Base-by-base conservation (phyloP, 768 basidiomycete genomes). In the Mycena maculata region DNA sequence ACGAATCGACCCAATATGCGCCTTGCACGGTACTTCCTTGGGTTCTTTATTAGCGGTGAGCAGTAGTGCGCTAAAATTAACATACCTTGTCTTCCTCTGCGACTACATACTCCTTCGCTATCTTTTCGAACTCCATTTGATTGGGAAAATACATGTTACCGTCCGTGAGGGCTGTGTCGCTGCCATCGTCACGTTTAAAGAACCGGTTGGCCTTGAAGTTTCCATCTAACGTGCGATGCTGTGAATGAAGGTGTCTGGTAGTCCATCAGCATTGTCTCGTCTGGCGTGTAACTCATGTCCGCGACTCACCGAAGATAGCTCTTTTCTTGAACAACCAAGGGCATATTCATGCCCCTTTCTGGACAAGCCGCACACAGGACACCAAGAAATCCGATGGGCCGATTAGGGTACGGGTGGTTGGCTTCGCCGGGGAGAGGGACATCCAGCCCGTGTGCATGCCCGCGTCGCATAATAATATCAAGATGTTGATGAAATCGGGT, bases 101-200 rank as follows among this genome's bases (percentile, higher is more conserved):
- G 39, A 65, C 18, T 5, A 67, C 42, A 22, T 54, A 49, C n/a
- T 12, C 3, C 28, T 60, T 49, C 8, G 25, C 27, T 15, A 67
- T 39, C 15, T 9, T 27, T 0, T 47, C 38, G 36, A 53, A 67
- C 59, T 47, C 52, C 4, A 20, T 23, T 56, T 67, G 57, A 9
- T 18, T 44, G 2, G 65, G 65, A 41, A 65, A 60, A 45, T 60
- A 66, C 65, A 66, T 66, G n/a, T 23, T 28, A 15, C 65, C 65
- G 42, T 66, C 65, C 11, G 65, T 66, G 1, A 66, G 52, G 23
- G 48, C 30, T 33, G 15, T 31, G 18, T 66, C 57, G 41, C 18
- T 60, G 18, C 65, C 65, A n/a, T 66, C 33, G 33, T 66, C 65
- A n/a, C 58, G 65, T 60, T 66, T 66, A 58, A 27, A 60, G 57